A percentile compares a stretch with the other conserved stretches of the same genome.
Evolutionary conservation across 208 protist species (phyloP).

Genomic region (Polymyxa betae): DNA sequence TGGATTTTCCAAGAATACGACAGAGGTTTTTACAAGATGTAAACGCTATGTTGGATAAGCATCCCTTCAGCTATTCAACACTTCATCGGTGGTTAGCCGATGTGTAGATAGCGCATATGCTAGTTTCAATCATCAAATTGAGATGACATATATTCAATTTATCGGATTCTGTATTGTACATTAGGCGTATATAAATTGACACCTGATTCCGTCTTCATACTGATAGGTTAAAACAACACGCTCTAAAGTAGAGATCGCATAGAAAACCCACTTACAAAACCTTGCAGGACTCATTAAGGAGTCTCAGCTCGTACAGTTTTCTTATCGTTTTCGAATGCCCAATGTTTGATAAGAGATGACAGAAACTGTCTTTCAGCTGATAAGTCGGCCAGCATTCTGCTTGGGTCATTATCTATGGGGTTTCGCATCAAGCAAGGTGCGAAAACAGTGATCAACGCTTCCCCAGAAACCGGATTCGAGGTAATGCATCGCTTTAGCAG

Average conservation of each 20-base stretch:
- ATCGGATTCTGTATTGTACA: neutral
- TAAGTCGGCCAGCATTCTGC: neutral
- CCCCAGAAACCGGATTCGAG: neutral
- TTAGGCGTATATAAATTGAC: neutral
- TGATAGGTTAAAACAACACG: neutral
- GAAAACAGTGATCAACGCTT: neutral
- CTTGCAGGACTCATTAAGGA: too few species aligned
- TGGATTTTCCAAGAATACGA: conserved; percentile 14
- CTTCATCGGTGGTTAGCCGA: conserved; percentile 34
- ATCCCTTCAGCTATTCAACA: conserved; percentile 34
- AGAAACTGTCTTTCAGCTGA: neutral
- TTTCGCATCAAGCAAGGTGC: conserved; percentile 19
- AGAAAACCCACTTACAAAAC: too few species aligned
- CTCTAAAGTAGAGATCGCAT: neutral
- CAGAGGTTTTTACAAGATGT: neutral
- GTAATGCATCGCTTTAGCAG: neutral
- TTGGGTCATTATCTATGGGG: neutral
- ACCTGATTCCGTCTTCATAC: neutral
- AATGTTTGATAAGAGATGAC: neutral
- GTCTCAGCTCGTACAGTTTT: too few species aligned
- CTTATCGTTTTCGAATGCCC: neutral
- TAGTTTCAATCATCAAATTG: conserved; percentile 9
- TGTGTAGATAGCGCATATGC: neutral
- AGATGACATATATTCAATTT: too few species aligned
- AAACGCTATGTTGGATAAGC: conserved; percentile 34